Base-by-base conservation (phyloP, 345 rosid genomes). In the Lenwebbia sp. region DNA sequence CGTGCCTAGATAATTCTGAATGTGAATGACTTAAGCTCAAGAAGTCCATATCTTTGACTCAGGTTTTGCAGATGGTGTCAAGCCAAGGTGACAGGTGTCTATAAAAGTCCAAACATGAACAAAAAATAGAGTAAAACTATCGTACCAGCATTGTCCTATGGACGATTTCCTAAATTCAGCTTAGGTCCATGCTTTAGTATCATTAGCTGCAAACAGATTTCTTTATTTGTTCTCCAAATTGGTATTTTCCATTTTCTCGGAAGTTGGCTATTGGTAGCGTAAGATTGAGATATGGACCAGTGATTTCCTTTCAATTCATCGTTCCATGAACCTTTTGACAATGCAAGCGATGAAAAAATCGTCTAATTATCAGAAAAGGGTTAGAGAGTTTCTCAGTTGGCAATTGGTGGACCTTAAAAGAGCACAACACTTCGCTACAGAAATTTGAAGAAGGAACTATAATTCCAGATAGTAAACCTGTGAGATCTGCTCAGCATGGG, bases 401-500 rank as follows among this genome's bases (percentile, higher is more conserved):
- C 47, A 58, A 83, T 30, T 75, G 56, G 53, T 17, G 12, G 40
- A 55, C 13, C 74, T 53, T 37, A 49, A 23, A 54, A 44, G 4
- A 17, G 41, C 2, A 0, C 44, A 50, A 70, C 12, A 76, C 17
- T 26, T 33, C 6, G 44, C 53, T 13, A 14, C 47, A 49, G 7
- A 10, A 30, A 85, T 47, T 55, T 84, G 56, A 87, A 83, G 60
- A 19, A 17, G 23, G 23, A 83, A 83, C 37, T 28, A 40, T 54
- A 58, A n/a, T 53, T 81, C 22, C 54, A 44, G 11, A 83, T 17
- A 50, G 85, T 28, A 47, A 37, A 96, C 99, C 99, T 96, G 98
- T 28, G 99, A 95, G 89, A 97, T 96, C 90, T 97, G 98, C 92
- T 95, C 97, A 0, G 99, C 96, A 85, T 97, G 99, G 86, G 90